Conservation (phyloP, 1,284 basidiomycete genomes). For the Phellinidium pouzarii region DNA sequence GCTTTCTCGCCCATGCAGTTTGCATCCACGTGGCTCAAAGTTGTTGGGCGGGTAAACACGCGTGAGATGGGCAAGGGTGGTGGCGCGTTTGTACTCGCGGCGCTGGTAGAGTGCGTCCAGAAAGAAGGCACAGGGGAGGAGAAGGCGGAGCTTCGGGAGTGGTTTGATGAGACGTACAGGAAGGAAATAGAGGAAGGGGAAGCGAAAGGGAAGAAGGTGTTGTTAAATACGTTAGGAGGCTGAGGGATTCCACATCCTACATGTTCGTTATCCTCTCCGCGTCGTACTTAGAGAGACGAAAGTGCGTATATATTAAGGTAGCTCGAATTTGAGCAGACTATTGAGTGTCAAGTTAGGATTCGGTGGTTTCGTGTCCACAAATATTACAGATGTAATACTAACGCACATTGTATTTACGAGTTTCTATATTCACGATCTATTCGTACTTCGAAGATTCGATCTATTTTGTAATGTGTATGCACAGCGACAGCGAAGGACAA, state of each 20-base stretch:
- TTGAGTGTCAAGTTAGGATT: too few relatives aligned
- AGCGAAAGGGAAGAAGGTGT: conserved; percentile 48
- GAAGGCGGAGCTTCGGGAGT: conserved; percentile 40
- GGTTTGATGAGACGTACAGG: conserved; percentile 44
- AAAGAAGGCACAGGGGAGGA: conserved; percentile 35
- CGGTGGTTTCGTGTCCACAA: too few relatives aligned
- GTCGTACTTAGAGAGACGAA: too few relatives aligned
- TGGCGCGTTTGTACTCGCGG: conserved; percentile 76
- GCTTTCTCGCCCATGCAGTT: conserved; percentile 52
- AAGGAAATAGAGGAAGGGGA: conserved; percentile 38
- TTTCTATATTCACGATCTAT: too few relatives aligned
- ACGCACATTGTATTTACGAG: too few relatives aligned
- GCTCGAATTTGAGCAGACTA: too few relatives aligned
- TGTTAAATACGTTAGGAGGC: conserved; percentile 35
- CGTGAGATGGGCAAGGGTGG: conserved; percentile 57
- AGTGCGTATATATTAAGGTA: too few relatives aligned
- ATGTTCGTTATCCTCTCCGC: background rate
- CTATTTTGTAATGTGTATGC: background rate
- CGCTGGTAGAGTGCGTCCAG: conserved; percentile 60
- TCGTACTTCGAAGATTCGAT: too few relatives aligned
- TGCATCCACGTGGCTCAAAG: conserved; percentile 49
- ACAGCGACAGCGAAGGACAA: background rate
- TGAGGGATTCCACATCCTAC: background rate
- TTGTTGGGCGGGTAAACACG: conserved; percentile 49
- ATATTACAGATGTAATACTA: too few relatives aligned